Conservation (phyloP, 2,329 filamentous ascomycete species). For the Ophiostoma sp. region DNA sequence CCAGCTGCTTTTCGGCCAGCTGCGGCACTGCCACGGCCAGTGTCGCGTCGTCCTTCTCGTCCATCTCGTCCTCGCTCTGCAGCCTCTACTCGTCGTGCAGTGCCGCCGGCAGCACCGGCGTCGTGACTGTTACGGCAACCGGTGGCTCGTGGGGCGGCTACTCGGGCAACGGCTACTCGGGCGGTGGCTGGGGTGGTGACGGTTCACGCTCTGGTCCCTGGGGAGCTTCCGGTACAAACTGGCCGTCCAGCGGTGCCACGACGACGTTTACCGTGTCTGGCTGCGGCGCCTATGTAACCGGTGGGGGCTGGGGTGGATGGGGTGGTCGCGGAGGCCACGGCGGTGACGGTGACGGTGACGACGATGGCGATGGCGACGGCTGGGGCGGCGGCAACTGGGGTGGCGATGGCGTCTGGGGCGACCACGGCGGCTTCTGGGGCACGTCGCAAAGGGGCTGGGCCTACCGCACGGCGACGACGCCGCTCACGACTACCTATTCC, state of each 20-base stretch:
- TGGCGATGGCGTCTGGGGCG: constrained; percentile 23
- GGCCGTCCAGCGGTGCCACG: constrained; percentile 28
- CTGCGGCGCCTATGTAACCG: constrained; percentile 36
- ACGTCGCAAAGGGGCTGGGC: constrained; percentile 34
- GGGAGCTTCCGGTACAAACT: not conserved
- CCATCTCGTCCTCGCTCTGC: constrained; percentile 40
- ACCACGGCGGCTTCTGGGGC: constrained; percentile 39
- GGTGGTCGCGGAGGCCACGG: constrained; percentile 35
- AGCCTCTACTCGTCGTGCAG: constrained; percentile 38
- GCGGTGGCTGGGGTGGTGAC: not conserved
- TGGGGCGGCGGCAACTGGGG: constrained; percentile 34
- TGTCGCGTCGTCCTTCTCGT: constrained; percentile 30
- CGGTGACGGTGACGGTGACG: constrained; percentile 31
- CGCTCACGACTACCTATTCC: constrained; percentile 33
- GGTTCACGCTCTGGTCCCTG: not conserved
- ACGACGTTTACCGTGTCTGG: constrained; percentile 40
- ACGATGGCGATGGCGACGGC: constrained; percentile 36
- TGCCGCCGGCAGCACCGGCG: constrained; percentile 36
- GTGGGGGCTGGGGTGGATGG: constrained; percentile 37
- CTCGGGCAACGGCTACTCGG: constrained; percentile 9
- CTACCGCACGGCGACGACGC: constrained; percentile 34
- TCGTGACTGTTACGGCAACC: constrained; percentile 38
- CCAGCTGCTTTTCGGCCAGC: constrained; percentile 31
- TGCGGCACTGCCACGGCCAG: constrained; percentile 25
- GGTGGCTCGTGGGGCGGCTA: constrained; percentile 17